Evolutionary conservation across 306 rosid genomes (phyloP), one percentile per base, ranked within the genome.

Genomic region (Rosa chinensis): DNA sequence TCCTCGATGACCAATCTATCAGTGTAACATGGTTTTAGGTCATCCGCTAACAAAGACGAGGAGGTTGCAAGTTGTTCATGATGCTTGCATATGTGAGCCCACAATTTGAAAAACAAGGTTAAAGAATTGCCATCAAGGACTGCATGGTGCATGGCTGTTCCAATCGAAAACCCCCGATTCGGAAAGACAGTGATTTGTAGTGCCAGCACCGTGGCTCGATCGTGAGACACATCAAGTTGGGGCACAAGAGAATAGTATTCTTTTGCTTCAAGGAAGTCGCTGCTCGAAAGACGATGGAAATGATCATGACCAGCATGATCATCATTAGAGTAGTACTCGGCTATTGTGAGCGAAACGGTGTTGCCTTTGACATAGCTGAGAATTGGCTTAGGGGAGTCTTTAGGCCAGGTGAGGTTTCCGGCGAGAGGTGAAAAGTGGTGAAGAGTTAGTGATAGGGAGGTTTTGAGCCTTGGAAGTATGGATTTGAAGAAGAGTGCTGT

Each of bases 371-470:
- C 73, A 73, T 75, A 87, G 17, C 66, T 72, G 7, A 89, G n/a
- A 39, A 74, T 13, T 23, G 91, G 91, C 25, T 64, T 82, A 2
- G 75, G 23, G 2, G 83, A 85, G 13, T 78, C 52, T 0, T 48
- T 25, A 7, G 84, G 88, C 93, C 93, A 89, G 6, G 70, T 20
- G n/a, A 87, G 75, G 2, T 70, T 85, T 1, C 87, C 87, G 6
- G 86, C 86, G 0, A 89, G 88, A 28, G 88, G 87, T 40, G 78
- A 68, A 63, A 84, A 89, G 77, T 84, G 78, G 10, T 78, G 78
- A 78, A 89, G 93, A 39, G 91, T 67, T 21, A 78, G 87, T 14
- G 93, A 87, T 55, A 87, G 89, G 0, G 89, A 84, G 23, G 79
- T 37, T 56, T 82, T 85, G 75, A 89, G 89, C 47, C 47, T 44